phyloP scores from a whole-genome alignment of 208 protist species.

The Angomonas desouzai region DNA sequence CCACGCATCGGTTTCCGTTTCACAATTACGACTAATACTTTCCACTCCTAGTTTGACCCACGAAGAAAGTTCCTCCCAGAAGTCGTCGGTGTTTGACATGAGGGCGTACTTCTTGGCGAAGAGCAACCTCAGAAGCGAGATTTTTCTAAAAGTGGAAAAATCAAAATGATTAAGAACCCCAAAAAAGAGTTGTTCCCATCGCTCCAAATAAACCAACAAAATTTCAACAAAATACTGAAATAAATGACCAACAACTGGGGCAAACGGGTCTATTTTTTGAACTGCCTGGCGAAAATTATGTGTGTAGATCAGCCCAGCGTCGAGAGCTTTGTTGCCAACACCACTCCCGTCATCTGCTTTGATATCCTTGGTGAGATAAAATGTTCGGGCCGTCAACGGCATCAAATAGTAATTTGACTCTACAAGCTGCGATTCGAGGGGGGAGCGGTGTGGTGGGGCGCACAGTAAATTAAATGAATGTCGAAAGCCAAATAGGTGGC shows the following conservation, averaged over 20 bases:
- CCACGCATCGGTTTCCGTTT: constrained; percentile 1
- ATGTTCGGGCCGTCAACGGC: background rate
- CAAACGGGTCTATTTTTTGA: background rate
- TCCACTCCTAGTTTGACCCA: background rate
- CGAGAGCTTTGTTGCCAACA: background rate
- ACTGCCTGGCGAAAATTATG: background rate
- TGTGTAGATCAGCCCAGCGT: background rate
- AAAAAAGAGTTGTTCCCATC: constrained; percentile 6
- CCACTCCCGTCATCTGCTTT: background rate
- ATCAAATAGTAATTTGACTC: background rate
- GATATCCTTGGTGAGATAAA: background rate
- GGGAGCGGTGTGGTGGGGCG: background rate
- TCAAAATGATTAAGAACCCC: constrained; percentile 11
- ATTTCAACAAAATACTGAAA: background rate
- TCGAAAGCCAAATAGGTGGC: background rate
- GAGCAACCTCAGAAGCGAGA: background rate
- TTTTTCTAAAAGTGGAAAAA: background rate
- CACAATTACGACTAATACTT: background rate
- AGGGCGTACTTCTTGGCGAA: background rate
- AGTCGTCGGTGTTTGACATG: too few relatives aligned
- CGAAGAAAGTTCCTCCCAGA: background rate
- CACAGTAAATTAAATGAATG: background rate
- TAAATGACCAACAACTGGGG: background rate
- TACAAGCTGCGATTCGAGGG: background rate
- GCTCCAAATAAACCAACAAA: constrained; percentile 3